A percentile compares a stretch with the other conserved stretches of the same genome.
Conservation (phyloP, 345 rosid genomes). For the Gossypioides kirkii region DNA sequence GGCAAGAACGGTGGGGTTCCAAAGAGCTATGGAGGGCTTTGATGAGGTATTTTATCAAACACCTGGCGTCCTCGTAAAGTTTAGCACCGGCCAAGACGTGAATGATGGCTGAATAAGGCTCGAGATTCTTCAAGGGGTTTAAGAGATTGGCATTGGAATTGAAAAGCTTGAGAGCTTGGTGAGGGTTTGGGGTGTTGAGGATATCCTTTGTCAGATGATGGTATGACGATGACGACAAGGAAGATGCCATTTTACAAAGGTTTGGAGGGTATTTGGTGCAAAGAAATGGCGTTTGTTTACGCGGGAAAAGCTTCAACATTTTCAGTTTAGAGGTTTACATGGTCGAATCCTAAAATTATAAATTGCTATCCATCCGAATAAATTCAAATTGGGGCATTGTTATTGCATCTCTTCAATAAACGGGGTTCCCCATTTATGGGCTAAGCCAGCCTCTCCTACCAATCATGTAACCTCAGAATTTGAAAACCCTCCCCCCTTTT, state of each 20-base stretch:
- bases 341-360: neutral
- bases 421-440: no score
- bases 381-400: no score
- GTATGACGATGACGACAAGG: constrained; percentile 6
- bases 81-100: constrained; percentile 33
- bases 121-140: constrained; percentile 30
- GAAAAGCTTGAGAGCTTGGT: constrained; percentile 40
- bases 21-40: constrained; percentile 29
- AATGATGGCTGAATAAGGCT: constrained; percentile 27
- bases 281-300: constrained; percentile 21
- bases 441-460: no score
- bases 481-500: no score
- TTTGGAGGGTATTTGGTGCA: constrained; percentile 11
- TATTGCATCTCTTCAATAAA: no score
- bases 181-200: constrained; percentile 36
- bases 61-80: constrained; percentile 41
- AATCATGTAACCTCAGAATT: no score
- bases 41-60: constrained; percentile 62
- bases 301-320: constrained; percentile 45
- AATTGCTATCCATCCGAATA: constrained; percentile 12
- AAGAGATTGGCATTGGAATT: constrained; percentile 20
- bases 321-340: neutral
- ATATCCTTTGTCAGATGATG: constrained; percentile 29
- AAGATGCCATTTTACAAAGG: constrained; percentile 16
- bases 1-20: constrained; percentile 26